Conservation (phyloP, 306 rosid genomes). For the Vigna hirtella region DNA sequence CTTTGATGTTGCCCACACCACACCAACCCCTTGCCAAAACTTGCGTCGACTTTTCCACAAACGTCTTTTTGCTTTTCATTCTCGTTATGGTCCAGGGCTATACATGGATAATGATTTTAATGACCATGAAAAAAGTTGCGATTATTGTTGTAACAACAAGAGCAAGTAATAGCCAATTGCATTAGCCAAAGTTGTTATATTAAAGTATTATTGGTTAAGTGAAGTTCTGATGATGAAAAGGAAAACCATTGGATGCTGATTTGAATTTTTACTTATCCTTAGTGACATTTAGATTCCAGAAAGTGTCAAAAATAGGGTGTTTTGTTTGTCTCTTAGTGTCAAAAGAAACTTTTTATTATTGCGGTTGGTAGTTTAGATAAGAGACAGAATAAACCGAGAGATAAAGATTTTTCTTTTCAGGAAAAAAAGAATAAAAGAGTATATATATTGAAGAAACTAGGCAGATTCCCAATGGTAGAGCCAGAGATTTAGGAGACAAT, state of each 20-base stretch:
- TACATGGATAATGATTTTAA: not conserved
- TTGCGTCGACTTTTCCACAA: constrained; percentile 23
- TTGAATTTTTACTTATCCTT: constrained; percentile 2
- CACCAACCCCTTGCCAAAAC: constrained; percentile 28
- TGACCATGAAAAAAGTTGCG: constrained; percentile 5
- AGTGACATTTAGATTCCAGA: constrained; percentile 34
- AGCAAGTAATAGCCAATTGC: constrained; percentile 1
- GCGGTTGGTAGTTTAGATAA: constrained; percentile 17
- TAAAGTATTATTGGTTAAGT: constrained; percentile 10
- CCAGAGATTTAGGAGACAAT: no score
- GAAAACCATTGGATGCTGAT: not conserved
- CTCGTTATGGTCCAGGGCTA: constrained; percentile 10
- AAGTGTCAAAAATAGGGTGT: constrained; percentile 31
- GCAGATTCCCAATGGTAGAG: no score
- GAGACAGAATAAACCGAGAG: not conserved
- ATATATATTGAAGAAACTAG: not conserved
- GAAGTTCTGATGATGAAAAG: not conserved
- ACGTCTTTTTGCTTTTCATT: constrained; percentile 26
- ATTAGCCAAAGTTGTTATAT: not conserved
- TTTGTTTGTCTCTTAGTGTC: constrained; percentile 32
- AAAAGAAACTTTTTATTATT: constrained; percentile 13
- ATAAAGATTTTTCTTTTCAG: not conserved
- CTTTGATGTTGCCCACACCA: constrained; percentile 38
- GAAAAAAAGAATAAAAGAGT: not conserved
- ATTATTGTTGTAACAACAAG: constrained; percentile 24